Percentiles rank a stretch among this genome's conserved stretches.
Conservation (phyloP, 2,329 filamentous ascomycete genomes). For the Rhexocercosporidium sp. region DNA sequence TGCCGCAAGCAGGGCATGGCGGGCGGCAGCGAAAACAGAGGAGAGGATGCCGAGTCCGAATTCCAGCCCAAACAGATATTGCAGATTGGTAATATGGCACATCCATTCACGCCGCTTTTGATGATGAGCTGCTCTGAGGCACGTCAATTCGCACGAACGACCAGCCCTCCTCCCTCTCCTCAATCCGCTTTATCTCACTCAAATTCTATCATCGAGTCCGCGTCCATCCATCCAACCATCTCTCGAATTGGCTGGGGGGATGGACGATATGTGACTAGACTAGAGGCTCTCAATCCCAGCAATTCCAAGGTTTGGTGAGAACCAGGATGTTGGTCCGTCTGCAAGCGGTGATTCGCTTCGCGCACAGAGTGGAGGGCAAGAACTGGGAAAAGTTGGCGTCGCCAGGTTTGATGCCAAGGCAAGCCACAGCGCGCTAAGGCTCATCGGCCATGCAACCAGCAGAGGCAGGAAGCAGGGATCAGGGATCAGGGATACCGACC, state of each 20-base stretch:
- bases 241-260: conserved; percentile 1
- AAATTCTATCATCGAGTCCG: not conserved
- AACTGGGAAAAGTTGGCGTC: conserved; percentile 8
- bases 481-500: not conserved
- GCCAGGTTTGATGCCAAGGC: conserved; percentile 17
- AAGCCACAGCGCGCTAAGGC: conserved; percentile 13
- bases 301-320: not conserved
- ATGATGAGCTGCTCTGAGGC: not conserved
- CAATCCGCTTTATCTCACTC: not conserved
- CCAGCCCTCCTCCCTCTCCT: not conserved
- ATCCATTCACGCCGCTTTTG: not conserved
- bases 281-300: conserved; percentile 7
- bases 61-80: no score
- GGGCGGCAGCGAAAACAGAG: not conserved
- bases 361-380: not conserved
- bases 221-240: not conserved
- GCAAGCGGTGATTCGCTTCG: conserved; percentile 9
- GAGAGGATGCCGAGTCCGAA: conserved; percentile 3
- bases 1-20: not conserved
- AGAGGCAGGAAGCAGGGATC: not conserved
- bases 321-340: not conserved
- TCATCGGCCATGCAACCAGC: conserved; percentile 6
- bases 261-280: not conserved
- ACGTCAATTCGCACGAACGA: not conserved
- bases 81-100: no score